Base-by-base conservation (phyloP, 257 asterid species). In the Scutellaria baicalensis region DNA sequence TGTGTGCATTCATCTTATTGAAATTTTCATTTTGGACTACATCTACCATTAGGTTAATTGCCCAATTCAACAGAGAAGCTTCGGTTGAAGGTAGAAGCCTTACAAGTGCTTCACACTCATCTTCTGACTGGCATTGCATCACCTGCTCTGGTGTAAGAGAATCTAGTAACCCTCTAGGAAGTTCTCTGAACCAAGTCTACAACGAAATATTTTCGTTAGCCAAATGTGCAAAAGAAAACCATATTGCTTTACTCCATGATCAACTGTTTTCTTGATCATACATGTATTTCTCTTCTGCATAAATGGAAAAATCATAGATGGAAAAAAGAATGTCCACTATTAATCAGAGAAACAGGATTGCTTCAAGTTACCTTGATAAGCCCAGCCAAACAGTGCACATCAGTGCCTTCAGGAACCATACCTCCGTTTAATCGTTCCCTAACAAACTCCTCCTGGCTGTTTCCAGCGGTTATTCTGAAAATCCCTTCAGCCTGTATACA, bases 101-200 rank as follows among this genome's bases (percentile, higher is more conserved):
- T 35, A 87, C 90, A 0, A 93, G 86, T n/a, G 80, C 79, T 36
- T 68, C 85, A 70, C 89, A 88, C 20, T 93, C 98, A 47, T 88
- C 98, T 74, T 87, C 89, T 8, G 91, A 78, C 76, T 87, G 93
- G 84, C 93, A 90, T 64, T 85, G 96, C 88, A 90, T 90, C 77
- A 93, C 96, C 76, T 87, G 89, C 82, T 93, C 98, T 0, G 89
- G 82, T 3, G 97, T 81, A 64, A 93, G 88, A 55, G 97, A 77
- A 73, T 93, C 98, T 68, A 93, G 71, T 20, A 93, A 84, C n/a
- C 98, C 98, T 48, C 79, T 79, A 1, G 98, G 98, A 17, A 93
- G 97, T 80, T 93, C 98, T 76, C 98, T 83, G 82, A 93, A 93
- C 98, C 98, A 93, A 83, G 98, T 93, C 98, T 93, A 73, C 59